phyloP scores from a whole-genome alignment of 2,329 filamentous ascomycete genomes.

The Seiridium cupressi region DNA sequence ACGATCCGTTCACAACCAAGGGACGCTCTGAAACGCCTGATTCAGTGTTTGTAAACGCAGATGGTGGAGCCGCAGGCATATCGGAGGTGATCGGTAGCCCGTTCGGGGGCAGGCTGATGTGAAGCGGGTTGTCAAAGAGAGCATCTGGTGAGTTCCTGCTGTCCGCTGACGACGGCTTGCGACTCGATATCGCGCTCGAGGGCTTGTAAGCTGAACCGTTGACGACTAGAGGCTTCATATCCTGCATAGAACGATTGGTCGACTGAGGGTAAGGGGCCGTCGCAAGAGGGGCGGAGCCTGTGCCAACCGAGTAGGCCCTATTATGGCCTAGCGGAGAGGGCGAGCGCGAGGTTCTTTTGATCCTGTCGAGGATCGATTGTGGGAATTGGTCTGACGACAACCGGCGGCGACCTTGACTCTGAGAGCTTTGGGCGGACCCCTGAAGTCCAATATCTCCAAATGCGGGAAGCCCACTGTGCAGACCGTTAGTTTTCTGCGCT shows the following conservation, averaged over 20 bases:
- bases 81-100: slow-evolving; percentile 11
- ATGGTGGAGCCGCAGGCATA: slow-evolving; percentile 15
- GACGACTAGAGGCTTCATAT: slow-evolving; percentile 36
- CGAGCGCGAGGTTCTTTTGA: slow-evolving; percentile 52
- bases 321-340: slow-evolving; percentile 54
- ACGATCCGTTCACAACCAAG: slow-evolving; percentile 51
- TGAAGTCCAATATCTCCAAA: slow-evolving; percentile 45
- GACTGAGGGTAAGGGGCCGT: slow-evolving; percentile 35
- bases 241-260: slow-evolving; percentile 29
- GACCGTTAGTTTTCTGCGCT: slow-evolving; percentile 19
- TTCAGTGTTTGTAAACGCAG: slow-evolving; percentile 19
- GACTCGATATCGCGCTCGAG: slow-evolving; percentile 21
- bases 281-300: slow-evolving; percentile 37
- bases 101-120: slow-evolving; percentile 31
- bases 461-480: slow-evolving; percentile 37
- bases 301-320: slow-evolving; percentile 41
- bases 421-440: slow-evolving; percentile 30
- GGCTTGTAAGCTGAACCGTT: slow-evolving; percentile 37
- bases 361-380: slow-evolving; percentile 52
- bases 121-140: slow-evolving; percentile 34
- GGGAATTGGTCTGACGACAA: slow-evolving; percentile 54
- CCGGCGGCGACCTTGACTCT: slow-evolving; percentile 30
- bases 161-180: slow-evolving; percentile 26
- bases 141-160: slow-evolving; percentile 23
- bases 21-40: slow-evolving; percentile 39